Evolutionary conservation across 2,329 filamentous ascomycete species (phyloP).

Genomic region (Myriosclerotinia curreyana): DNA sequence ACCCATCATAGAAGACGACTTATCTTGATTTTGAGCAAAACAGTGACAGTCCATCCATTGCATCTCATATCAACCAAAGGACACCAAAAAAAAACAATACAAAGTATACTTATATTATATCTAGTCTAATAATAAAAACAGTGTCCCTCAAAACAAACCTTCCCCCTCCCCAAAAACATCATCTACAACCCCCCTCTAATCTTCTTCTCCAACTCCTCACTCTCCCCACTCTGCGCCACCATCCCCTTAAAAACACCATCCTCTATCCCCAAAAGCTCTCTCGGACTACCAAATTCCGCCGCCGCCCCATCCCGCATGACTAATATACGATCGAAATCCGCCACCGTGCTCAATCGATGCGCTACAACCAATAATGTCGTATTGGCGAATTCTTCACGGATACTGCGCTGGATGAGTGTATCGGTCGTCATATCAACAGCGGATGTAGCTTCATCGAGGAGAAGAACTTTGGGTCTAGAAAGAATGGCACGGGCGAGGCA

Average conservation of each 20-base stretch:
- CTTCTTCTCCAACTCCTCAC: conserved; percentile 29
- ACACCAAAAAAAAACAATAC: neutral
- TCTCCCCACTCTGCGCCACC: conserved; percentile 38
- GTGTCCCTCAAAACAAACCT: neutral
- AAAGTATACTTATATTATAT: neutral
- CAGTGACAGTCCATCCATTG: neutral
- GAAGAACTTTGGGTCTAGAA: conserved; percentile 67
- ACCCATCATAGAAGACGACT: too few species aligned
- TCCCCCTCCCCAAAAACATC: neutral
- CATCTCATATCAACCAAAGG: neutral
- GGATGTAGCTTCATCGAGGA: conserved; percentile 74
- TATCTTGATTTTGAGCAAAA: neutral
- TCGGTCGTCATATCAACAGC: conserved; percentile 76
- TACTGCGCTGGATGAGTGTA: conserved; percentile 66
- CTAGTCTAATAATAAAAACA: conserved; percentile 2
- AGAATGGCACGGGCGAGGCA: conserved; percentile 71
- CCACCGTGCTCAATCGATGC: conserved; percentile 70
- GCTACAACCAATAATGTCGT: conserved; percentile 70
- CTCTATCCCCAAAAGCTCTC: conserved; percentile 46
- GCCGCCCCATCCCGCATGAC: conserved; percentile 66
- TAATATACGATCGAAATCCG: conserved; percentile 71
- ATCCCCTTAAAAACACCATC: conserved; percentile 29
- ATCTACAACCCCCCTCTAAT: conserved; percentile 17
- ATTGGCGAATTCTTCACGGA: conserved; percentile 66
- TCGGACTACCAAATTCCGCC: conserved; percentile 63